phyloP scores from a whole-genome alignment of 108 stramenopile genomes.

The Cyclotella distinguenda region DNA sequence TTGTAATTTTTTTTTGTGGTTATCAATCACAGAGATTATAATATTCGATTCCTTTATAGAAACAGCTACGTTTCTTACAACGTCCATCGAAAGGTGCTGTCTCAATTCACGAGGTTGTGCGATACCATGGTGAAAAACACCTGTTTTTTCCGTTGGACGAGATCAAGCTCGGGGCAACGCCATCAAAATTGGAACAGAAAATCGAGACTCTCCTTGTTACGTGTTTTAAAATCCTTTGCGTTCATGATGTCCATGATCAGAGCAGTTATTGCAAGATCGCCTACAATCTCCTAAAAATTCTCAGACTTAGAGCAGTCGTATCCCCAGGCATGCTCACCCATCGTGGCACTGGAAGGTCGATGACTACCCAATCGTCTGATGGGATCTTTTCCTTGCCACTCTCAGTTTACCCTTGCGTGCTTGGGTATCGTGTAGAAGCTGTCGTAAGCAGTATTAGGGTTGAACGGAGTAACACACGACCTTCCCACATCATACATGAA shows the following conservation, averaged over 20 bases:
- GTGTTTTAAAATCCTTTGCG: slow-evolving; percentile 1
- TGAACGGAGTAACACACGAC: slow-evolving; percentile 28
- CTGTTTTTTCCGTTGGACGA: too few species aligned
- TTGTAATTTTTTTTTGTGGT: too few species aligned
- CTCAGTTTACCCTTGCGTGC: slow-evolving; percentile 40
- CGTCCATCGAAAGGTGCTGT: too few species aligned
- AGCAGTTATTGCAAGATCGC: slow-evolving; percentile 30
- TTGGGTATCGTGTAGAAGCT: slow-evolving; percentile 52
- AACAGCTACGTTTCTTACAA: too few species aligned
- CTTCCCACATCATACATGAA: slow-evolving; percentile 63
- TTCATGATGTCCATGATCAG: slow-evolving; percentile 39
- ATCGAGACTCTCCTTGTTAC: too few species aligned
- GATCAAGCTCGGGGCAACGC: too few species aligned
- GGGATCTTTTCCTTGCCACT: slow-evolving; percentile 33
- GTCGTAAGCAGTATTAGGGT: slow-evolving; percentile 37
- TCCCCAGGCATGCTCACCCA: slow-evolving; percentile 49
- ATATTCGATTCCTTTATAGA: too few species aligned
- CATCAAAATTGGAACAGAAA: too few species aligned
- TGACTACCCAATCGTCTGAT: slow-evolving; percentile 47
- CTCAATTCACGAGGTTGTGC: too few species aligned
- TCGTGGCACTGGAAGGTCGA: slow-evolving; percentile 30
- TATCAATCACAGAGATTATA: too few species aligned
- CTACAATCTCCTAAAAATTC: too few species aligned
- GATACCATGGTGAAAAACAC: too few species aligned
- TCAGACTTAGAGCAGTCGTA: slow-evolving; percentile 44